These are phyloP conservation scores for Globisporangium orthogonon DNA, from an alignment of 352 stramenopile genomes.

Conservation along the genomic window DNA sequence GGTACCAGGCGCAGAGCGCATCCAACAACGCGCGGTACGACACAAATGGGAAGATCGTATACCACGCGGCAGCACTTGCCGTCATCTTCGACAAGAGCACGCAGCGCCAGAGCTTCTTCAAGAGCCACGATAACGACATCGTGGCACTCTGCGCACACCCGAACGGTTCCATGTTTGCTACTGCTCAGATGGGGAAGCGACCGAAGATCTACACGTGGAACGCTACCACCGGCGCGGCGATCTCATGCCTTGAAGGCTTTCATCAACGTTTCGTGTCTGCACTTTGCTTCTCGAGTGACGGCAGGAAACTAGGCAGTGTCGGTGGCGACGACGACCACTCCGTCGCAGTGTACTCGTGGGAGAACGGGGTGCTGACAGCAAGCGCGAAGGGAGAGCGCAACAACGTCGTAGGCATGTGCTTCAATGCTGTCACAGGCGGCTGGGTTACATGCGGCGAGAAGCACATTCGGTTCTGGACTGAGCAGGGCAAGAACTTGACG, in stretches of 20 bases:
- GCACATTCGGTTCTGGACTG: constrained; percentile 68
- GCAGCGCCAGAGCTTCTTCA: constrained; percentile 49
- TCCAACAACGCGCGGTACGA: constrained; percentile 80
- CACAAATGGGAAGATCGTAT: constrained; percentile 48
- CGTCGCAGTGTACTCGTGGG: constrained; percentile 77
- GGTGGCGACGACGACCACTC: constrained; percentile 83
- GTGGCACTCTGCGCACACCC: constrained; percentile 76
- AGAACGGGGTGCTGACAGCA: constrained; percentile 34
- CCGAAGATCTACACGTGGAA: constrained; percentile 82
- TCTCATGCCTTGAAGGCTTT: constrained; percentile 64
- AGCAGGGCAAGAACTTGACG: constrained; percentile 61
- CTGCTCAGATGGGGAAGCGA: constrained; percentile 80
- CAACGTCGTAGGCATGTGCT: constrained; percentile 44
- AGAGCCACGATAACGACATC: constrained; percentile 80
- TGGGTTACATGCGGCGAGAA: constrained; percentile 74
- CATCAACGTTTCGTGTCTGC: constrained; percentile 69
- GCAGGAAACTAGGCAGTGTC: constrained; percentile 58
- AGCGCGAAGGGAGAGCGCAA: constrained; percentile 63
- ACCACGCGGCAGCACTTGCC: constrained; percentile 70
- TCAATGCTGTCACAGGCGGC: constrained; percentile 30
- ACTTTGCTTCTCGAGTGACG: constrained; percentile 68
- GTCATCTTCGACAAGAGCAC: constrained; percentile 54
- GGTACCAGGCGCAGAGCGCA: constrained; percentile 67
- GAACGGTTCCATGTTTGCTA: constrained; percentile 72
- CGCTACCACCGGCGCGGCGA: constrained; percentile 19